A percentile compares a stretch with the other conserved stretches of the same genome.
These are phyloP conservation scores for Fusarium buxicola DNA, from an alignment of 2,329 filamentous ascomycete genomes.

Conservation along the genomic window DNA sequence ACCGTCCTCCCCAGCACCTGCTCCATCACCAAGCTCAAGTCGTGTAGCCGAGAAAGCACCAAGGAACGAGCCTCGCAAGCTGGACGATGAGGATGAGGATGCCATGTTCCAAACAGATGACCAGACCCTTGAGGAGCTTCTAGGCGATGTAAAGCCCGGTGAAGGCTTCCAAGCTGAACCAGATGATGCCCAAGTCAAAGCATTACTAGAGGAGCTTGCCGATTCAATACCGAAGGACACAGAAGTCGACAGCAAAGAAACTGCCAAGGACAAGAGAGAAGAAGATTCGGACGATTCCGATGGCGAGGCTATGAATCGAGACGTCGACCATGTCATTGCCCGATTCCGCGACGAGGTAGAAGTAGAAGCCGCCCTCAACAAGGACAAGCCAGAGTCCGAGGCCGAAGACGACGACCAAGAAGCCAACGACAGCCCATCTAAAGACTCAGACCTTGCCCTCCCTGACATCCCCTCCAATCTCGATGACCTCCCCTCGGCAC, in stretches of 20 bases:
- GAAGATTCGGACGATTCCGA: slow-evolving; percentile 60
- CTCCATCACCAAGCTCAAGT: background rate
- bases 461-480: slow-evolving; percentile 61
- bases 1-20: background rate
- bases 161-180: slow-evolving; percentile 42
- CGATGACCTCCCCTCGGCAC: slow-evolving; percentile 49
- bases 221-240: slow-evolving; percentile 48
- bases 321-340: slow-evolving; percentile 59
- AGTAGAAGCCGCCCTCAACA: slow-evolving; percentile 45
- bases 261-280: slow-evolving; percentile 5
- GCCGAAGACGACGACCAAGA: slow-evolving; percentile 16
- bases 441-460: slow-evolving; percentile 51
- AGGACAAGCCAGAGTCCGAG: slow-evolving; percentile 29
- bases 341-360: slow-evolving; percentile 60
- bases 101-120: slow-evolving; percentile 61
- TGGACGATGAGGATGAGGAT: slow-evolving; percentile 52
- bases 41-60: slow-evolving; percentile 3
- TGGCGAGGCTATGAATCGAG: slow-evolving; percentile 60
- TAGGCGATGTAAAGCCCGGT: slow-evolving; percentile 56
- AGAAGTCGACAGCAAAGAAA: background rate
- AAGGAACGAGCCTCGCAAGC: background rate
- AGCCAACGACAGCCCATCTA: slow-evolving; percentile 34
- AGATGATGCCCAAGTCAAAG: slow-evolving; percentile 50
- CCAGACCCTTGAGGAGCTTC: slow-evolving; percentile 63
- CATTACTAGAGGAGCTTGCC: slow-evolving; percentile 53